A percentile compares a stretch with the other conserved stretches of the same genome.
Evolutionary conservation across 306 rosid genomes (phyloP).

Genomic region (Cyamopsis tetragonoloba): DNA sequence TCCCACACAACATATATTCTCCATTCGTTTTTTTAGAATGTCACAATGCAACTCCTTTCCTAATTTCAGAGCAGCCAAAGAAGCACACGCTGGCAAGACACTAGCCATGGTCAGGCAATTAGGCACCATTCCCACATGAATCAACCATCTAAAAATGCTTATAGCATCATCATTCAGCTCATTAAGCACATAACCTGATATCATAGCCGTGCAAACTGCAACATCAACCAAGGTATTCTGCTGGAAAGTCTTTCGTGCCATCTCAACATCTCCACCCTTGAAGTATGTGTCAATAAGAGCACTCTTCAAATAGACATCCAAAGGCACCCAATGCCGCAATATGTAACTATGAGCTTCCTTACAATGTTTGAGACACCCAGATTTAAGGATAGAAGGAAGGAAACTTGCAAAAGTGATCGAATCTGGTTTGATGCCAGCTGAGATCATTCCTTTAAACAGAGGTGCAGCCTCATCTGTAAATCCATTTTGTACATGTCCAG

Average conservation of each 20-base stretch:
- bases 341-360: constrained; percentile 68
- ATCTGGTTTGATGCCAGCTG: constrained; percentile 58
- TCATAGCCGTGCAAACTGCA: constrained; percentile 66
- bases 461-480: constrained; percentile 44
- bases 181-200: constrained; percentile 67
- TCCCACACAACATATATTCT: constrained; percentile 47
- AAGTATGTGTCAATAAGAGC: constrained; percentile 62
- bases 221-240: constrained; percentile 47
- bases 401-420: constrained; percentile 63
- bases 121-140: constrained; percentile 53
- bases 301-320: constrained; percentile 65
- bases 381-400: constrained; percentile 58
- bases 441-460: constrained; percentile 55
- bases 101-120: constrained; percentile 64
- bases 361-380: constrained; percentile 43
- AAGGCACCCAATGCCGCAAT: constrained; percentile 44
- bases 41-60: constrained; percentile 75
- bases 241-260: constrained; percentile 47
- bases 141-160: constrained; percentile 54
- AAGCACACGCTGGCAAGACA: constrained; percentile 73
- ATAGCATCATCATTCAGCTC: constrained; percentile 58
- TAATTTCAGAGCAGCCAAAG: constrained; percentile 52
- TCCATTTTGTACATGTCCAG: constrained; percentile 70
- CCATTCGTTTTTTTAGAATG: constrained; percentile 48
- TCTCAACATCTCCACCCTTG: constrained; percentile 55